Conservation (phyloP, 2,329 filamentous ascomycete genomes). For the Hypoxylon sp. region DNA sequence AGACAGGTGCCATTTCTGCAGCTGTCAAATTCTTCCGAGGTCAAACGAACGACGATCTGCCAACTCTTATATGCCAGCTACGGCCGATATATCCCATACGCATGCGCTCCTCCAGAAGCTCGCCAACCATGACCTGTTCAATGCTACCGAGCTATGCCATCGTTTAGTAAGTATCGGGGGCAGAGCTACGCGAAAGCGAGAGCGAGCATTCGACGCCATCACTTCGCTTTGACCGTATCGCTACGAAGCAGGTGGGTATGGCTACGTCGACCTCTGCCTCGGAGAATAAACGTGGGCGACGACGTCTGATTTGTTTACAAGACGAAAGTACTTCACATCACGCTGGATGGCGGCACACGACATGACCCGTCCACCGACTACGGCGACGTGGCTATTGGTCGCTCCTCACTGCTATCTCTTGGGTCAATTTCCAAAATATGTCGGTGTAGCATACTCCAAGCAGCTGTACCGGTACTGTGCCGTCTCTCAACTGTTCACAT, state of each 20-base stretch:
- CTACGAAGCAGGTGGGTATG: no score
- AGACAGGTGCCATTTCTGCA: conserved; percentile 20
- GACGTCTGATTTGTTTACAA: conserved; percentile 15
- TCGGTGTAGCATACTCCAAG: neutral
- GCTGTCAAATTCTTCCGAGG: conserved; percentile 20
- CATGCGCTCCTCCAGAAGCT: conserved; percentile 6
- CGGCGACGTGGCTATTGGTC: conserved; percentile 10
- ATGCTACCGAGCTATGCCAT: conserved; percentile 19
- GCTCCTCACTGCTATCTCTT: neutral
- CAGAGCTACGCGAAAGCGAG: conserved; percentile 13
- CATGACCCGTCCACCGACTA: neutral
- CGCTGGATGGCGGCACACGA: conserved; percentile 14
- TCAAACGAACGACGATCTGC: conserved; percentile 4
- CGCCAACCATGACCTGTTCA: neutral
- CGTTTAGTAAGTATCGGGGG: conserved; percentile 6
- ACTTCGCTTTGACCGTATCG: conserved; percentile 5
- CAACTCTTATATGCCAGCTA: no score
- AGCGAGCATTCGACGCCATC: conserved; percentile 2
- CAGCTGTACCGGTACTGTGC: neutral
- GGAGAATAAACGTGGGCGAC: conserved; percentile 31
- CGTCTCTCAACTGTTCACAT: neutral
- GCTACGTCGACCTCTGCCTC: conserved; percentile 17
- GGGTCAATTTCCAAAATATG: neutral
- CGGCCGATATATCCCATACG: neutral
- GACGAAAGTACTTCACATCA: conserved; percentile 18